These are phyloP conservation scores for Lentithecium fluviatile DNA, from an alignment of 495 filamentous ascomycete genomes.

Conservation along the genomic window DNA sequence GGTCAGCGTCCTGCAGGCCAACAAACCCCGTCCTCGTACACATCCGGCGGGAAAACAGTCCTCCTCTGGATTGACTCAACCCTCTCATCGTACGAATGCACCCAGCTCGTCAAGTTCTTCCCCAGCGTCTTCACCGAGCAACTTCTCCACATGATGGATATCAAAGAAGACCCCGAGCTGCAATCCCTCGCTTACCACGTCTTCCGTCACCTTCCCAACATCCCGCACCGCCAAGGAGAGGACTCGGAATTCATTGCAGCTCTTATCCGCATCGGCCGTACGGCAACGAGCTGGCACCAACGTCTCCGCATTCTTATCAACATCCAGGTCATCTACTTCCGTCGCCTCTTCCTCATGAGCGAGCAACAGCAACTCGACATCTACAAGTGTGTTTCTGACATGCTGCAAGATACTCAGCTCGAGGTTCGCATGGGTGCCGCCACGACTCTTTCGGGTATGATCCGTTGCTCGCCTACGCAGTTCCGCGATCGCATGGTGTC, in stretches of 20 bases:
- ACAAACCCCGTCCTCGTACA: conserved; percentile 91
- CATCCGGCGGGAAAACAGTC: conserved; percentile 92
- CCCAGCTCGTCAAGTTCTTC: conserved; percentile 86
- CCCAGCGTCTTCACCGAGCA: conserved; percentile 83
- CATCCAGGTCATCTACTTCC: conserved; percentile 99
- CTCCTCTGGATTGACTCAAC: conserved; percentile 92
- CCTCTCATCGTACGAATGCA: conserved; percentile 88
- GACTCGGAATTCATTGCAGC: conserved; percentile 78
- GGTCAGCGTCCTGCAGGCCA: conserved; percentile 80
- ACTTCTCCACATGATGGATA: conserved; percentile 99
- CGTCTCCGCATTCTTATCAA: conserved; percentile 95
- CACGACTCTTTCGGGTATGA: conserved; percentile 93
- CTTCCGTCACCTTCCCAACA: conserved; percentile 93
- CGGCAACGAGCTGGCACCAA: conserved; percentile 91
- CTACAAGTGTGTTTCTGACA: conserved; percentile 85
- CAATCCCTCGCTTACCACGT: conserved; percentile 95
- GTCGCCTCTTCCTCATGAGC: conserved; percentile 90
- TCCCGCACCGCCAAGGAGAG: conserved; percentile 85
- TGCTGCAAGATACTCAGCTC: conserved; percentile 88
- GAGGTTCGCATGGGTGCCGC: conserved; percentile 93
- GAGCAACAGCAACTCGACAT: conserved; percentile 70
- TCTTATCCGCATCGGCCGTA: conserved; percentile 84
- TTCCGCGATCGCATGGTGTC: conserved; percentile 74
- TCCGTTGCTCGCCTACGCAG: conserved; percentile 85
- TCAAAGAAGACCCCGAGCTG: conserved; percentile 96